Conservation (phyloP, 1,284 basidiomycete genomes). For the Cryptococcus sp. region DNA sequence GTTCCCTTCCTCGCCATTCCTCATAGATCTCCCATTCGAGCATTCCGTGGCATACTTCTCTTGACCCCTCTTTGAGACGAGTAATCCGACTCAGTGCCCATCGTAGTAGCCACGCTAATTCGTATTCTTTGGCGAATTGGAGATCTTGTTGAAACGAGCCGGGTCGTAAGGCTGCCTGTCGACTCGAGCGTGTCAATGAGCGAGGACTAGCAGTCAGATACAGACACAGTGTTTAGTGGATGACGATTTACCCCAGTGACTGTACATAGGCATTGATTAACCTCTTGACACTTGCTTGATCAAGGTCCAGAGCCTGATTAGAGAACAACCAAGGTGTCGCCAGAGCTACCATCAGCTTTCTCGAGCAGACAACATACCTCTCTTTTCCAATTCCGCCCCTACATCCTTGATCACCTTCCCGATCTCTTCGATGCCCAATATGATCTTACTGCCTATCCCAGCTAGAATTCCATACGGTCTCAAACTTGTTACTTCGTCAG, state of each 20-base stretch:
- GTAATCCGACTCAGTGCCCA: conserved; percentile 76
- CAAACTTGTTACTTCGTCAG: conserved; percentile 17
- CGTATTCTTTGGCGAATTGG: conserved; percentile 72
- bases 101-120: conserved; percentile 76
- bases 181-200: no score
- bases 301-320: conserved; percentile 75
- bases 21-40: conserved; percentile 73
- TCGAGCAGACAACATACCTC: conserved; percentile 46
- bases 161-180: no score
- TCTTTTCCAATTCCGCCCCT: conserved; percentile 63
- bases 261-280: conserved; percentile 69
- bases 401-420: conserved; percentile 65
- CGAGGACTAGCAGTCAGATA: no score
- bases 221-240: no score
- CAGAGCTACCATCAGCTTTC: conserved; percentile 53
- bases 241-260: conserved; percentile 32
- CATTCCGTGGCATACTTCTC: conserved; percentile 64
- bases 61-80: conserved; percentile 48
- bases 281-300: conserved; percentile 62
- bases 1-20: conserved; percentile 70
- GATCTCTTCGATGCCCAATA: conserved; percentile 70
- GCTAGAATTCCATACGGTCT: conserved; percentile 37
- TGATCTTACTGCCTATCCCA: conserved; percentile 27
- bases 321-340: conserved; percentile 86
- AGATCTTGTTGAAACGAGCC: conserved; percentile 67